Conservation (phyloP, 768 basidiomycete species). For the Auricularia heimuer region DNA sequence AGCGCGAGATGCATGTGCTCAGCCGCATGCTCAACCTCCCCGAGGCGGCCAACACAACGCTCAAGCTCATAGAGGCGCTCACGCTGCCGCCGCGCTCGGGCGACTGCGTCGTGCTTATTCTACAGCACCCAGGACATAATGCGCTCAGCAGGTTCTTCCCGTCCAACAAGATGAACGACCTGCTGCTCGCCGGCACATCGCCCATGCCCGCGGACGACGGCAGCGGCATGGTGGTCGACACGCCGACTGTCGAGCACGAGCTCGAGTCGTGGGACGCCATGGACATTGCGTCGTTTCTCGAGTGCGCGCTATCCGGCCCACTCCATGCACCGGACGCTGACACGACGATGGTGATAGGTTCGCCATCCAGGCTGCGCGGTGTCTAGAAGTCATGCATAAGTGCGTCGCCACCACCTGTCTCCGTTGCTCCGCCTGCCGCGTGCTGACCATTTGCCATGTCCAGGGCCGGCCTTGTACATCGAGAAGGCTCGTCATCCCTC, state of each 20-base stretch:
- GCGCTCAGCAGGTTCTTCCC: slow-evolving; percentile 63
- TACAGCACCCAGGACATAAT: slow-evolving; percentile 62
- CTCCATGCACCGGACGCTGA: not conserved
- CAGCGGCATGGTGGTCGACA: slow-evolving; percentile 28
- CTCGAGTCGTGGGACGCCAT: slow-evolving; percentile 50
- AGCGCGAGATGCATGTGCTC: slow-evolving; percentile 62
- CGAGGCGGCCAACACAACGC: slow-evolving; percentile 39
- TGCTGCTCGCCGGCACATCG: slow-evolving; percentile 48
- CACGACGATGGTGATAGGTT: slow-evolving; percentile 34
- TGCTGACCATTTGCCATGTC: slow-evolving; percentile 7
- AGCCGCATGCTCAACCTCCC: slow-evolving; percentile 37
- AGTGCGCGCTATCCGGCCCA: slow-evolving; percentile 33
- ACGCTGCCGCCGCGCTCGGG: slow-evolving; percentile 56
- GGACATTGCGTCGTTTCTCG: slow-evolving; percentile 68
- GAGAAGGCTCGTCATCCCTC: slow-evolving; percentile 41
- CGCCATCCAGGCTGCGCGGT: slow-evolving; percentile 64
- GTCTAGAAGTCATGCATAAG: slow-evolving; percentile 58
- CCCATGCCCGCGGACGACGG: slow-evolving; percentile 38
- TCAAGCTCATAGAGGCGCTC: slow-evolving; percentile 55
- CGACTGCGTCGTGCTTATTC: slow-evolving; percentile 60
- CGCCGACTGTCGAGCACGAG: slow-evolving; percentile 26
- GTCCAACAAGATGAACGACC: slow-evolving; percentile 51
- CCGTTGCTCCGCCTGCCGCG: not conserved
- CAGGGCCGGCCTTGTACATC: slow-evolving; percentile 51
- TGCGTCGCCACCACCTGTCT: slow-evolving; percentile 15